Evolutionary conservation across 2,329 filamentous ascomycete species (phyloP).

Genomic region (Neofusicoccum sp.): DNA sequence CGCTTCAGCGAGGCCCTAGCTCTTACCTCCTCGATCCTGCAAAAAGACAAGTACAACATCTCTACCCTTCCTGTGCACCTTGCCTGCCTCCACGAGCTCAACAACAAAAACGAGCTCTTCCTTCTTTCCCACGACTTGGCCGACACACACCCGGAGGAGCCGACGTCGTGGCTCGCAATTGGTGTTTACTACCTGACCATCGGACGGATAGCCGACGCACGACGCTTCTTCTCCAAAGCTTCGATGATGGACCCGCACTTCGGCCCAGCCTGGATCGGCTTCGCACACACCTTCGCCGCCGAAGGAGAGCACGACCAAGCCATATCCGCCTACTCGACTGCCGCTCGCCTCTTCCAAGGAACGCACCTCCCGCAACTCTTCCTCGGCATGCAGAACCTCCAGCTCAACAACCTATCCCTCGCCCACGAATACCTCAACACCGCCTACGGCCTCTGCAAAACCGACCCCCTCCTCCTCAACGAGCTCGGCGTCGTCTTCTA

Average conservation of each 20-base stretch:
- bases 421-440: conserved; percentile 93
- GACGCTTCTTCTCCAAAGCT: conserved; percentile 94
- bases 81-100: conserved; percentile 84
- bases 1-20: conserved; percentile 83
- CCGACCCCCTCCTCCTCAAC: conserved; percentile 87
- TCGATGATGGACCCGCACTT: conserved; percentile 98
- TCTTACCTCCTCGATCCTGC: conserved; percentile 79
- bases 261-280: conserved; percentile 96
- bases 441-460: conserved; percentile 77
- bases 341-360: conserved; percentile 90
- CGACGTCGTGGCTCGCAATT: conserved; percentile 90
- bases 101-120: conserved; percentile 84
- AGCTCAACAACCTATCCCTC: conserved; percentile 88
- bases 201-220: conserved; percentile 84
- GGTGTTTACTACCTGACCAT: conserved; percentile 93
- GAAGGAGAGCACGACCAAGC: conserved; percentile 98
- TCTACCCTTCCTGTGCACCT: conserved; percentile 85
- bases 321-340: conserved; percentile 95
- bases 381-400: conserved; percentile 96
- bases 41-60: conserved; percentile 85
- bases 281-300: conserved; percentile 95
- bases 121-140: conserved; percentile 89
- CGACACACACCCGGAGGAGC: conserved; percentile 85
- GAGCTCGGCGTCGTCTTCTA: conserved; percentile 97
- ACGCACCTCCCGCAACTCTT: conserved; percentile 95